Evolutionary conservation across 106 monocot genomes (phyloP).

Genomic region (Phalaenopsis equestris): DNA sequence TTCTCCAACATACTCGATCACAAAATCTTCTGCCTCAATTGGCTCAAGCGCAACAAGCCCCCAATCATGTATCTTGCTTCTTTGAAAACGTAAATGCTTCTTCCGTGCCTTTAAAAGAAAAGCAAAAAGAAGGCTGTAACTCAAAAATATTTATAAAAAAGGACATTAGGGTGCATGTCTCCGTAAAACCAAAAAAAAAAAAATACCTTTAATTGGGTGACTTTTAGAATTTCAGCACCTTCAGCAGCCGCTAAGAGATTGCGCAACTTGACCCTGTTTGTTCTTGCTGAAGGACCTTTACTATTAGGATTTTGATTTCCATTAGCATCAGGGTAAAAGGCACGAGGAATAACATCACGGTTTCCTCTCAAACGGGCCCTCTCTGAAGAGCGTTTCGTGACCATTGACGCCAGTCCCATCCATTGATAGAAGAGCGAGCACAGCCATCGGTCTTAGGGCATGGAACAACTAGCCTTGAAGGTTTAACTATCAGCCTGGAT

Average conservation of each 20-base stretch:
- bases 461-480: conserved; percentile 26
- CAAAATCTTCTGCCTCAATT: conserved; percentile 98
- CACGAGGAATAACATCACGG: conserved; percentile 5
- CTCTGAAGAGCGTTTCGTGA: conserved; percentile 68
- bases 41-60: conserved; percentile 94
- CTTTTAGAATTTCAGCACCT: conserved; percentile 79
- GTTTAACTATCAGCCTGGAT: conserved; percentile 17
- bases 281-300: conserved; percentile 88
- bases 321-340: conserved; percentile 15
- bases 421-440: conserved; percentile 81
- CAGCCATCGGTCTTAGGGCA: conserved; percentile 75
- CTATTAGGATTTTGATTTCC: conserved; percentile 25
- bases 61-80: conserved; percentile 99
- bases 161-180: not conserved
- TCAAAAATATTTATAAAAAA: conserved; percentile 3
- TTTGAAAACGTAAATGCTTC: conserved; percentile 86
- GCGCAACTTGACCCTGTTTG: conserved; percentile 82
- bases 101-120: conserved; percentile 61
- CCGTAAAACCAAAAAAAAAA: not conserved
- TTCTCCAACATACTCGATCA: conserved; percentile 98
- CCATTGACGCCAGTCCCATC: conserved; percentile 95
- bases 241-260: conserved; percentile 89
- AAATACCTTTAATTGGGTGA: conserved; percentile 73
- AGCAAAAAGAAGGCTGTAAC: conserved; percentile 5
- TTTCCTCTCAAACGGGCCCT: conserved; percentile 51